Evolutionary conservation across 148 eudicot species (phyloP), one percentile per base, ranked within the genome.

Genomic region (Linanthus parryae): DNA sequence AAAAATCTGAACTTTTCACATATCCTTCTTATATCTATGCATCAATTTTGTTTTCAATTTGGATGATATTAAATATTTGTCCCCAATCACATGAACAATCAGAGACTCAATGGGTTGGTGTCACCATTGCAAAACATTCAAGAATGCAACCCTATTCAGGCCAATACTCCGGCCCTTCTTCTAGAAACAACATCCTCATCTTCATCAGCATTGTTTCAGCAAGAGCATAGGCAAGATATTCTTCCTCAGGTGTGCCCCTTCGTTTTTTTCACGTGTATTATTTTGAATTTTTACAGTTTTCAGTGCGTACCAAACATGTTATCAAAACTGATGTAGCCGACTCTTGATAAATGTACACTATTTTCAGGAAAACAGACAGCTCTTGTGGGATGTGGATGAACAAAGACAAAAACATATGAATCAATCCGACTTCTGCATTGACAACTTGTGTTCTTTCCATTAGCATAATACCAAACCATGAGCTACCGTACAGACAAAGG

Each of bases 351-450:
- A 31, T 5, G 17, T 10, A 46, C 27, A 43, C 43, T 30, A 58
- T 28, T 65, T 71, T 60, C 63, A 71, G 71, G 61, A 34, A 38
- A 50, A 51, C 23, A 62, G 59, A 60, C 71, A 56, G 55, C 24
- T 54, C 16, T 54, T 44, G 15, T 66, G 53, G 71, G 68, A 52
- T 46, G 29, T 58, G 19, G 71, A 58, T 51, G 76, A 57, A 3
- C 71, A 45, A 36, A 61, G 71, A 66, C 72, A 72, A 49, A 59
- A 49, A 48, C 8, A 23, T 38, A 56, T 59, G 26, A 63, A 56
- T 63, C 72, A 53, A 24, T 25, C 61, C 47, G 64, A 46, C 15
- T 39, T 34, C 70, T 27, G 24, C 46, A 43, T 44, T 57, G 54
- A 23, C 65, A 64, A 45, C 65, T 63, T 64, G 65, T 58, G 54